Evolutionary conservation across 345 rosid species (phyloP), one percentile per base, ranked within the genome.

Genomic region (Tarenaya hassleriana): DNA sequence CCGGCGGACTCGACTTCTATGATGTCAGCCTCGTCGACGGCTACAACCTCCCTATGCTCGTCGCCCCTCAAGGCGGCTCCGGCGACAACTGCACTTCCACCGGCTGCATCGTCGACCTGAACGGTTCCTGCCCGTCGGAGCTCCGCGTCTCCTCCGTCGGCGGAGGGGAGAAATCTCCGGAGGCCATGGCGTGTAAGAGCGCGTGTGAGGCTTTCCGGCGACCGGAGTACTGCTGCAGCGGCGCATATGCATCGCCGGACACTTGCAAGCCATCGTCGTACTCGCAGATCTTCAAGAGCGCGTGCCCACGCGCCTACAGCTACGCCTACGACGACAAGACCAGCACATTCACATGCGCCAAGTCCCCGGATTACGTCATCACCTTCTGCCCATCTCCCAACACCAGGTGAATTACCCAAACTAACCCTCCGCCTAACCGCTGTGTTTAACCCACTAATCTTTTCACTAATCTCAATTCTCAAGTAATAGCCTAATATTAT

Each of bases 21-120:
- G 94, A 86, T 16, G 90, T 86, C 11, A 89, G 97, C 49, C 76
- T 89, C 20, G 95, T 89, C 3, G 97, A 89, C 18, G 97, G 97
- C 34, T 89, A 83, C 78, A 89, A 86, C 66, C 73, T 89, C 15
- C 86, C 88, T 6, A 16, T 89, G 75, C 42, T 81, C 42, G 82
- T 89, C 1, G 80, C 52, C 17, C 95, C 95, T 16, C 82, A 78
- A 58, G 95, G 91, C 3, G 95, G 94, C 0, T 41, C 72, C 11
- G 90, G 87, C 0, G 58, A 65, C 34, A 81, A 83, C 18, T 90
- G 97, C 64, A 62, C 77, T n/a, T 69, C 44, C 63, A 78, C 86
- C 1, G 90, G 97, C 5, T 90, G 95, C 65, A 56, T 53, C 9
- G 80, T 67, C 32, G 97, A 90, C 39, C 66, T 90, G 46, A 81